phyloP scores from a whole-genome alignment of 2,329 filamentous ascomycete species.

The Davidsoniella virescens region DNA sequence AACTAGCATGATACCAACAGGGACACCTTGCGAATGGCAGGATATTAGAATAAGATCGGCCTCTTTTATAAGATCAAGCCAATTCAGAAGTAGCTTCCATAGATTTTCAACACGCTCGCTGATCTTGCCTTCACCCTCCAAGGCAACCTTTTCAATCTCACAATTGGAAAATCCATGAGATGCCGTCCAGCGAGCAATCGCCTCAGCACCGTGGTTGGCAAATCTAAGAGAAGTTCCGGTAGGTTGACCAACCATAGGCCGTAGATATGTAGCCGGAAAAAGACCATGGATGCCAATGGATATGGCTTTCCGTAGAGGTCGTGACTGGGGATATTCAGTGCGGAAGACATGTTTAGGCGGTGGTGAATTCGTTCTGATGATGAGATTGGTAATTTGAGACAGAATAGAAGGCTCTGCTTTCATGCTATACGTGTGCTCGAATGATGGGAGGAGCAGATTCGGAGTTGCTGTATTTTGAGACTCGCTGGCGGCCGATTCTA shows the following conservation, averaged over 20 bases:
- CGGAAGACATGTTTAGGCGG: slow-evolving; percentile 54
- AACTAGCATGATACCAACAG: slow-evolving; percentile 80
- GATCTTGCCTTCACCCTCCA: slow-evolving; percentile 91
- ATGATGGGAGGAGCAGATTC: slow-evolving; percentile 55
- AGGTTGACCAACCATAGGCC: slow-evolving; percentile 84
- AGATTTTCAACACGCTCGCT: slow-evolving; percentile 76
- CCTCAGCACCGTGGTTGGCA: slow-evolving; percentile 68
- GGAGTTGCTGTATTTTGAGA: slow-evolving; percentile 22
- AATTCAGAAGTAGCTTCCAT: slow-evolving; percentile 89
- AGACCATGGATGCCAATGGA: slow-evolving; percentile 91
- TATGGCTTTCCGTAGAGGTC: slow-evolving; percentile 64
- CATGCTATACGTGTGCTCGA: slow-evolving; percentile 49
- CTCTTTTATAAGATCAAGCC: slow-evolving; percentile 74
- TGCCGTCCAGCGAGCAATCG: slow-evolving; percentile 70
- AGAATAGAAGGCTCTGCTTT: slow-evolving; percentile 54
- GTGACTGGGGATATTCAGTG: slow-evolving; percentile 41
- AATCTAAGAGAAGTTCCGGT: slow-evolving; percentile 93
- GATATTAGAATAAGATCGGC: slow-evolving; percentile 87
- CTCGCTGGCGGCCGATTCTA: slow-evolving; percentile 5
- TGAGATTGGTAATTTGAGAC: slow-evolving; percentile 44
- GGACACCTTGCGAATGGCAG: slow-evolving; percentile 90
- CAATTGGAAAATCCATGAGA: slow-evolving; percentile 54
- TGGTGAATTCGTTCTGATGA: slow-evolving; percentile 33
- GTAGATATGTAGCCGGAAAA: slow-evolving; percentile 72
- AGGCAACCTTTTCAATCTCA: slow-evolving; percentile 81